Conservation (phyloP, 176 grass and related monocot species). For the Chloris gayana region DNA sequence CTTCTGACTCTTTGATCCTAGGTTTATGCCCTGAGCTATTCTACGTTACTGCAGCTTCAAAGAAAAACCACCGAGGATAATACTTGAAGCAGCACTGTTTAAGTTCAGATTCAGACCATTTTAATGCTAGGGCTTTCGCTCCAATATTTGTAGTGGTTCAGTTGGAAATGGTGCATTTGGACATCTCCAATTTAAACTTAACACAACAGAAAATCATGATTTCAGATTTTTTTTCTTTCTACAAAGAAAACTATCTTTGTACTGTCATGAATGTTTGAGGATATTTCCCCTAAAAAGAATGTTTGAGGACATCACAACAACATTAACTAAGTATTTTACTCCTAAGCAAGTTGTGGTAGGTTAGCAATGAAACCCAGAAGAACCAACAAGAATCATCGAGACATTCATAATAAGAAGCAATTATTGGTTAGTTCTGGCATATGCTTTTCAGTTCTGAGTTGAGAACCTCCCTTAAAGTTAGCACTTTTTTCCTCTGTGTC, state of each 20-base stretch:
- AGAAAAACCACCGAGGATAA: conserved; percentile 1
- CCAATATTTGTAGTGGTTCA: conserved; percentile 2
- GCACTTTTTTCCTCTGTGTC: neutral
- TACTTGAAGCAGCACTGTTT: neutral
- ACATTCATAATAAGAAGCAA: too few relatives aligned
- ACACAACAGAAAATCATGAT: neutral
- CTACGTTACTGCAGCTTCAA: conserved; percentile 8
- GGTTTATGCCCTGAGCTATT: neutral
- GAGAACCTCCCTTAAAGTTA: conserved; percentile 7
- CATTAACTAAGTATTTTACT: neutral
- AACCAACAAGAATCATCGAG: neutral
- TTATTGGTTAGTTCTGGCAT: neutral
- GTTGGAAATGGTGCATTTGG: neutral
- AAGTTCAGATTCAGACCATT: neutral
- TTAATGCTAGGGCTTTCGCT: neutral
- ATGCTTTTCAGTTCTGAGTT: neutral
- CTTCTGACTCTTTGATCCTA: neutral
- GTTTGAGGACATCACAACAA: neutral
- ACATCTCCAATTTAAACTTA: neutral
- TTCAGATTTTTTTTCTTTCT: neutral
- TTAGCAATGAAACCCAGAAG: neutral
- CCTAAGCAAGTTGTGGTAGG: neutral
- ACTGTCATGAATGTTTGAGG: neutral
- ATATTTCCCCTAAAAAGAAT: neutral
- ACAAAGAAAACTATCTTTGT: neutral